Percentiles rank a stretch among this genome's conserved stretches.
Conservation (phyloP, 305 asterid genomes). For the Solanum hybrid region DNA sequence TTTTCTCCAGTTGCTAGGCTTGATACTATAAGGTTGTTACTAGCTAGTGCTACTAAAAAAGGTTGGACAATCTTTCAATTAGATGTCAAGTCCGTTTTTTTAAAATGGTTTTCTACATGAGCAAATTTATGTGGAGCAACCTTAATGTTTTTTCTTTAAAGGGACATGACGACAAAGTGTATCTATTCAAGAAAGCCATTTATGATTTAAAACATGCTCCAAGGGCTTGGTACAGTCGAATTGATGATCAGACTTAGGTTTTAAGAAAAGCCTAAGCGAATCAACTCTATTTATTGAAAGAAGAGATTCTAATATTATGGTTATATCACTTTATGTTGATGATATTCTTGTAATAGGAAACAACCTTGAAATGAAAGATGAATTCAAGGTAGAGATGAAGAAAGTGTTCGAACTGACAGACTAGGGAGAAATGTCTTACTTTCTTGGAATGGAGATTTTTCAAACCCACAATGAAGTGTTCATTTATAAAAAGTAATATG, state of each 20-base stretch:
- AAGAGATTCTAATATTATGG: background rate
- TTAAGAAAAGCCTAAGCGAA: background rate
- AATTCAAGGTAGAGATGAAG: background rate
- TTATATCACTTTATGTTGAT: background rate
- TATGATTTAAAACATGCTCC: background rate
- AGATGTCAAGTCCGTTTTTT: background rate
- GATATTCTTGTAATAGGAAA: background rate
- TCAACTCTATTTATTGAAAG: background rate
- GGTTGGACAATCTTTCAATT: background rate
- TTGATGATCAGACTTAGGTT: background rate
- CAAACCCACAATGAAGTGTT: background rate
- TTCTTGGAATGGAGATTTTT: background rate
- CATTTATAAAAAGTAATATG: background rate
- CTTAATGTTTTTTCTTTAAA: background rate
- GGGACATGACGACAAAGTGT: background rate
- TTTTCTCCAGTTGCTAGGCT: background rate
- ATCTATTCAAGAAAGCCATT: background rate
- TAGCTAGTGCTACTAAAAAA: background rate
- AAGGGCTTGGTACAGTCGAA: background rate
- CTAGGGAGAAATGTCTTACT: background rate
- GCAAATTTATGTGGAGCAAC: background rate
- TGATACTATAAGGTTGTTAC: background rate
- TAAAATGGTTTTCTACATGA: background rate
- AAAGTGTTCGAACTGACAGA: background rate
- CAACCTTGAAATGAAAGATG: background rate